Evolutionary conservation across 2,329 filamentous ascomycete genomes (phyloP), one percentile per base, ranked within the genome.

Genomic region (Catunica adiposa): DNA sequence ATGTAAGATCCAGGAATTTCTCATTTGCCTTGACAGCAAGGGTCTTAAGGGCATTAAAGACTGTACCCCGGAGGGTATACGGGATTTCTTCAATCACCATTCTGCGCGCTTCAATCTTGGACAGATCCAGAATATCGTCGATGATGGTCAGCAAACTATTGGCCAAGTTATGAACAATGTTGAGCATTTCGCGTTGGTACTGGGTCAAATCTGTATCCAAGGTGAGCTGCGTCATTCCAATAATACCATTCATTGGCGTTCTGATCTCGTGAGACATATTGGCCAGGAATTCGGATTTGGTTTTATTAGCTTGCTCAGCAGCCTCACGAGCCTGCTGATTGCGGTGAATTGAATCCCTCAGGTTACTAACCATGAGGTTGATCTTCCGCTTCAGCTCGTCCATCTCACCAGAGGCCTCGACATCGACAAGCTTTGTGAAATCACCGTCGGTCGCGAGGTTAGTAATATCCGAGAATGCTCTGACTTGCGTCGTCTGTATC

Each of bases 181-280:
- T 97, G 68, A 97, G 73, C 90, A 97, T 97, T 71, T 98, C 92
- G 62, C 92, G 83, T 64, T 96, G 92, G 64, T 95, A 94, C 64
- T 89, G 86, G 48, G 89, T 95, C 58, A 98, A 75, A 66, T 97
- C 84, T 40, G 90, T 96, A 66, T 98, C 92, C 55, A 98, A 76
- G 1, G 92, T 96, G 56, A 98, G 75, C 68, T 96, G 89, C 2
- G 89, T 96, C 90, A 97, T 96, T 64, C 89, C 89, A 62, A 96
- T 95, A 66, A 96, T 96, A 63, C 89, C 89, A 71, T 96, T 95
- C 78, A 95, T 95, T 1, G 89, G 92, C 37, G 92, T 98, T 66
- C 90, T 80, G 63, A 97, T 97, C 69, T 97, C 90, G 77, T 97
- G 90, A 48, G 87, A 94, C 90, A 97, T 97, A 68, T 98, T 98